A percentile compares a stretch with the other conserved stretches of the same genome.
phyloP scores from a whole-genome alignment of 768 basidiomycete genomes.

The Boletus sp. region DNA sequence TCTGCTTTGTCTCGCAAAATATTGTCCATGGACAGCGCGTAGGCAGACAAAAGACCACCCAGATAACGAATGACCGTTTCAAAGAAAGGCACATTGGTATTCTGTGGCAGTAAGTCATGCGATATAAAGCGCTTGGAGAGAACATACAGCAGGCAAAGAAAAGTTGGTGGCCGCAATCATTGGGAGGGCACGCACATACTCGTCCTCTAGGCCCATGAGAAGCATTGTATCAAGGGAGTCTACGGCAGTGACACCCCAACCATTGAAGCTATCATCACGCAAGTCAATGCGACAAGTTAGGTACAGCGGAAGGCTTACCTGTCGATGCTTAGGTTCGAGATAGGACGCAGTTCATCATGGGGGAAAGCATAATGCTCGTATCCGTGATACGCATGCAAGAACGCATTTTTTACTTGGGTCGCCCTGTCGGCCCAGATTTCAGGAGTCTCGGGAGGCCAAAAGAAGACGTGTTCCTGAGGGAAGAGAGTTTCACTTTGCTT shows the following conservation, averaged over 20 bases:
- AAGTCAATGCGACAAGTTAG: background rate
- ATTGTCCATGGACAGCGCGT: constrained; percentile 65
- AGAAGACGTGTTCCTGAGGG: constrained; percentile 12
- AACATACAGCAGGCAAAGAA: constrained; percentile 39
- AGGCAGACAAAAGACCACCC: constrained; percentile 81
- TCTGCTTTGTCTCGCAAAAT: constrained; percentile 68
- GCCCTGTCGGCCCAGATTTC: constrained; percentile 52
- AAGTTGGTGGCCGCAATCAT: constrained; percentile 52
- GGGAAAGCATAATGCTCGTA: constrained; percentile 62
- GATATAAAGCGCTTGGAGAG: background rate
- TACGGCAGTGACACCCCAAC: constrained; percentile 73
- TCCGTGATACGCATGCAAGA: constrained; percentile 63
- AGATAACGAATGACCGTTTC: constrained; percentile 90
- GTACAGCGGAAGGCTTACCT: constrained; percentile 39
- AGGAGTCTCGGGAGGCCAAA: constrained; percentile 29
- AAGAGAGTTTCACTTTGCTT: background rate
- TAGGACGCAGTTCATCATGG: constrained; percentile 59
- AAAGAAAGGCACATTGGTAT: constrained; percentile 54
- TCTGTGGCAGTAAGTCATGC: constrained; percentile 12
- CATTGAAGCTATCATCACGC: constrained; percentile 59
- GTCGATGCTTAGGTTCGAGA: constrained; percentile 44
- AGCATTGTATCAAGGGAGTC: constrained; percentile 87
- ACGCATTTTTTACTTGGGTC: constrained; percentile 55
- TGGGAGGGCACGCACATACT: constrained; percentile 63
- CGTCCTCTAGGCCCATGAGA: constrained; percentile 70